phyloP scores from a whole-genome alignment of 1,284 basidiomycete species.

The Microbotryum silenes-acaulis region DNA sequence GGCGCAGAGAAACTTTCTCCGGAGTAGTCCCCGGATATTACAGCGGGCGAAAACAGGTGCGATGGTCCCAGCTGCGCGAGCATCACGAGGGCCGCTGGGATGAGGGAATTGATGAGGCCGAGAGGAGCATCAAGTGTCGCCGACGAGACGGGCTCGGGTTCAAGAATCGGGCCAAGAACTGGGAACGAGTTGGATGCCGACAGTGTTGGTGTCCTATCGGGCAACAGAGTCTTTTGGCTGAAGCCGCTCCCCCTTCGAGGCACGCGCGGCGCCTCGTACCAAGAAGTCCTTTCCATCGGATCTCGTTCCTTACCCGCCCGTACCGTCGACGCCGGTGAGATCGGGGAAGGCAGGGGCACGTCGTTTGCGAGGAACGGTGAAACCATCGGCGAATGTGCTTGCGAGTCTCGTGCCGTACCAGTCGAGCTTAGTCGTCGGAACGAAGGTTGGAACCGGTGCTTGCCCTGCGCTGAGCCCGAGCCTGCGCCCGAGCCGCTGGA shows the following conservation, averaged over 20 bases:
- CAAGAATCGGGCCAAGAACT: conserved; percentile 12
- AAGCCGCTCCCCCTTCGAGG: conserved; percentile 14
- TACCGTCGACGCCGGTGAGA: conserved; percentile 19
- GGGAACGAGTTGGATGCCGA: neutral
- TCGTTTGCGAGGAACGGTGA: conserved; percentile 5
- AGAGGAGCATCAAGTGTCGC: conserved; percentile 22
- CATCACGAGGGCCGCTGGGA: conserved; percentile 31
- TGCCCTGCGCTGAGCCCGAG: too few species aligned
- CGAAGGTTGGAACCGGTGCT: conserved; percentile 10
- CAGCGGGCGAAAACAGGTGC: conserved; percentile 31
- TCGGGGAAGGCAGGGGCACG: conserved; percentile 7
- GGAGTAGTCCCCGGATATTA: neutral
- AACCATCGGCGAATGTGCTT: conserved; percentile 7
- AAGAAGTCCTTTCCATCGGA: conserved; percentile 18
- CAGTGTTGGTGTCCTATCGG: neutral
- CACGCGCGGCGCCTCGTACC: neutral
- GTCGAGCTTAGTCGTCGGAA: conserved; percentile 10
- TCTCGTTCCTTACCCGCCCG: conserved; percentile 18
- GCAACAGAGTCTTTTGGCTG: conserved; percentile 23
- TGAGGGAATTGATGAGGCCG: conserved; percentile 28
- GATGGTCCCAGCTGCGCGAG: conserved; percentile 34
- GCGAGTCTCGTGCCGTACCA: conserved; percentile 1
- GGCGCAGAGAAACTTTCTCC: too few species aligned
- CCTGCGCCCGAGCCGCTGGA: too few species aligned
- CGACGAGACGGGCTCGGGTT: neutral